Evolutionary conservation across 2,329 filamentous ascomycete genomes (phyloP), one percentile per base, ranked within the genome.

Genomic region (Teratosphaeria nubilosa): DNA sequence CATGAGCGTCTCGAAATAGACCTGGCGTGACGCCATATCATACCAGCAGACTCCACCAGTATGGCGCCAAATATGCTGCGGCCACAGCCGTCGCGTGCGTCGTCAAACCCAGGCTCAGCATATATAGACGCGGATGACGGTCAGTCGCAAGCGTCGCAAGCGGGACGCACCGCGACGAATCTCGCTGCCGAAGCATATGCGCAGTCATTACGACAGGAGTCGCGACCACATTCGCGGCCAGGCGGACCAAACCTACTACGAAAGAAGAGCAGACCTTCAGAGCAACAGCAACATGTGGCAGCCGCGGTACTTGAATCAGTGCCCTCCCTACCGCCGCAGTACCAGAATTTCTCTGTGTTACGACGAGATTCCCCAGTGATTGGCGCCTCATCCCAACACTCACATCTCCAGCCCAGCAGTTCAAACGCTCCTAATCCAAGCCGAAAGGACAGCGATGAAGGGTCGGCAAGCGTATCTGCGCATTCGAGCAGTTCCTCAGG

Each of bases 131-230:
- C 59, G 41, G 64, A 68, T 45, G 66, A 66, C 16, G 54, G 56
- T 14, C 61, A 66, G 32, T 53, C 56, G 32, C 65, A 69, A 51
- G 51, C 25, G 27, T 30, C 51, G n/a, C 70, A 73, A 60, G 68
- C 69, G n/a, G 71, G 70, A 10, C 69, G 71, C 5, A 68, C 68
- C 16, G 55, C 68, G 10, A 63, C 63, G 52, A 68, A 65, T 54
- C 61, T 72, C 50, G 65, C 68, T 56, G 70, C 70, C 13, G 67
- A 70, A 20, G 66, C 66, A 14, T 72, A 69, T 25, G 69, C 69
- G 53, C 68, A 70, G 55, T 67, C 68, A n/a, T 54, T 73, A n/a
- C 66, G 69, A 51, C 65, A 69, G 61, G 62, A 64, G 31, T 60
- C 64, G 20, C 64, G 63, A 52, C 58, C 64, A 22, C 55, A 37